These are phyloP conservation scores for Halophytophthora polymorphica DNA, from an alignment of 352 stramenopile genomes.

Conservation along the genomic window DNA sequence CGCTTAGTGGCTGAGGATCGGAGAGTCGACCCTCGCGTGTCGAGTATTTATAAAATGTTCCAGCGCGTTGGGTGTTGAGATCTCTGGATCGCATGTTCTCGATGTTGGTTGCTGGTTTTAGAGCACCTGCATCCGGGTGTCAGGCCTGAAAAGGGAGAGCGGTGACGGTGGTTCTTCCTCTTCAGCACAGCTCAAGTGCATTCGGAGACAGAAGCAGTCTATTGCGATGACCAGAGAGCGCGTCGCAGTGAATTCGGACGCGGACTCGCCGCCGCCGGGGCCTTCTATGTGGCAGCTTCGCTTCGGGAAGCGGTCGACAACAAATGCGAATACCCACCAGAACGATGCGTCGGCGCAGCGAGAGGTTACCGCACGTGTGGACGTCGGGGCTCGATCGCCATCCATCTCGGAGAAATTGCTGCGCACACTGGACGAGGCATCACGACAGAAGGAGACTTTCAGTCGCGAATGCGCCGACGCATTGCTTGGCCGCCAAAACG, in stretches of 20 bases:
- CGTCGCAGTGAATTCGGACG: conserved; percentile 1
- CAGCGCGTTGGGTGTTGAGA: too few species aligned
- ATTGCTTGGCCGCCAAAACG: conserved; percentile 57
- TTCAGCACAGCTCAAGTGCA: too few species aligned
- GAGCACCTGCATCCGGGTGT: not conserved
- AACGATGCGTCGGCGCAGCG: not conserved
- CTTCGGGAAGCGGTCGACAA: conserved; percentile 43
- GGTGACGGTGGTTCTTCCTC: too few species aligned
- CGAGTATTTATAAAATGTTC: too few species aligned
- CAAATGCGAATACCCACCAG: not conserved
- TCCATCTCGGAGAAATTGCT: conserved; percentile 45
- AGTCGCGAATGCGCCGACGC: conserved; percentile 46
- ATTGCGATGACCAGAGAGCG: conserved; percentile 9
- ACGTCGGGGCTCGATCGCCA: conserved; percentile 8
- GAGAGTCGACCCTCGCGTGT: too few species aligned
- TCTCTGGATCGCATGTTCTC: conserved; percentile 12
- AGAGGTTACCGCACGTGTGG: not conserved
- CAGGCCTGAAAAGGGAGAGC: too few species aligned
- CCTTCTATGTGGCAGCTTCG: conserved; percentile 59
- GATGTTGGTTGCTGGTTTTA: conserved; percentile 14
- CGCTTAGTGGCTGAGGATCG: too few species aligned
- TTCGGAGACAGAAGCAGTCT: too few species aligned
- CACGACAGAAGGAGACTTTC: conserved; percentile 26
- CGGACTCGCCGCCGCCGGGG: conserved; percentile 24
- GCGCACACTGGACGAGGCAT: conserved; percentile 21